These are phyloP conservation scores for Eutypella sp. DNA, from an alignment of 2,329 filamentous ascomycete species.

Conservation along the genomic window DNA sequence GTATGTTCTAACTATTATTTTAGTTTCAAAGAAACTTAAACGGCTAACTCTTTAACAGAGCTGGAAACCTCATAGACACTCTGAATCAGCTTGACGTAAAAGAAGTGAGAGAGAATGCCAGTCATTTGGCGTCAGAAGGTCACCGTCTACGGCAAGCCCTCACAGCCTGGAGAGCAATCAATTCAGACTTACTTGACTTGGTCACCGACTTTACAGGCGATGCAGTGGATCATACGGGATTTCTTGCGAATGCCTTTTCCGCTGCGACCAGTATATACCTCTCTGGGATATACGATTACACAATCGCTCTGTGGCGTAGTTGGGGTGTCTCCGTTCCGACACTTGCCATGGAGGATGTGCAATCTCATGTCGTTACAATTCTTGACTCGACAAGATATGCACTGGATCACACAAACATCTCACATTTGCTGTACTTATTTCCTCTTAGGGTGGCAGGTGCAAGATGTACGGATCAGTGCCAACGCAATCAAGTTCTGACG, in stretches of 20 bases:
- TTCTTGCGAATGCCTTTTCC: slow-evolving; percentile 1
- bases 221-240: not conserved
- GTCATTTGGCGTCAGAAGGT: slow-evolving; percentile 1
- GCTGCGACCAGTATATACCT: slow-evolving; percentile 5
- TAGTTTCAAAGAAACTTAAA: not conserved
- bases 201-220: not conserved
- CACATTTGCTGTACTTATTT: slow-evolving; percentile 5
- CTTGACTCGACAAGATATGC: not conserved
- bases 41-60: not conserved
- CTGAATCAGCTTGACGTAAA: not conserved
- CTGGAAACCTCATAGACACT: not conserved
- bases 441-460: slow-evolving; percentile 7
- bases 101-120: not conserved
- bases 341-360: slow-evolving; percentile 1
- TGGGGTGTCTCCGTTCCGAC: not conserved
- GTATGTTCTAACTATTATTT: slow-evolving; percentile 1
- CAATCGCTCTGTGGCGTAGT: not conserved
- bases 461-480: not conserved
- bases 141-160: not conserved
- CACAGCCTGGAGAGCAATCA: not conserved
- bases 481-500: not conserved
- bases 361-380: not conserved
- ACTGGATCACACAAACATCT: slow-evolving; percentile 1
- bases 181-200: not conserved
- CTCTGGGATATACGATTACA: slow-evolving; percentile 7